Base-by-base conservation (phyloP, 352 stramenopile species). In the Phytopythium delawarense region DNA sequence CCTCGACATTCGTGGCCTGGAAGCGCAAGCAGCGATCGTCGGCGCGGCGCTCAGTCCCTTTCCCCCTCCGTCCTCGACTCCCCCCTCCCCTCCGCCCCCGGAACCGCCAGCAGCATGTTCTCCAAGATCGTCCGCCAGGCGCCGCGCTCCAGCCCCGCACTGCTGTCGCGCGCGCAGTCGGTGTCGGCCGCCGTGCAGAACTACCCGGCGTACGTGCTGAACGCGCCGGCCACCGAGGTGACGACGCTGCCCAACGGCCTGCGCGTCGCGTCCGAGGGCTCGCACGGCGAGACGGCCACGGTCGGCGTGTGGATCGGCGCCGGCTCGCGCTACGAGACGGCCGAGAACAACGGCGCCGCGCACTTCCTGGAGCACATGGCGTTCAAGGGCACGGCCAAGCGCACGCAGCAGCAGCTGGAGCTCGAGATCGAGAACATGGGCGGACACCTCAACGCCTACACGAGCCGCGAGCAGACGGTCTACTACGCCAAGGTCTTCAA, bases 401-500 rank as follows among this genome's bases (percentile, higher is more conserved):
- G 98, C 62, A 99, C 92, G 50, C 97, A 99, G 83, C 92, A 98
- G 73, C 82, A 98, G 73, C 87, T 99, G n/a, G 98, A 99, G 84
- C 84, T 99, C 51, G 94, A 99, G 78, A 99, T 99, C 70, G 98
- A 99, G 87, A 99, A 99, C 85, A 99, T 99, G 96, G 98, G 98
- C 62, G 98, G 96, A 66, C 98, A 99, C 87, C 82, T 99, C 51
- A 98, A 99, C 76, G 97, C 97, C 8, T 99, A 99, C 82, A 99
- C 98, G 58, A 98, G 84, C 68, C 88, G 97, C 57, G 98, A 99
- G 76, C 97, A 99, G 83, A 99, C 98, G n/a, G 97, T 99, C 34
- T 99, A 99, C 85, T 99, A 99, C 86, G 97, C 97, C 64, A 99
- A 99, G 80, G 97, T 99, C 2, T 99, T 99, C 78, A 98, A 99